Percentiles rank a stretch among this genome's conserved stretches.
phyloP scores from a whole-genome alignment of 306 rosid species.

The Styphnolobium japonicum region DNA sequence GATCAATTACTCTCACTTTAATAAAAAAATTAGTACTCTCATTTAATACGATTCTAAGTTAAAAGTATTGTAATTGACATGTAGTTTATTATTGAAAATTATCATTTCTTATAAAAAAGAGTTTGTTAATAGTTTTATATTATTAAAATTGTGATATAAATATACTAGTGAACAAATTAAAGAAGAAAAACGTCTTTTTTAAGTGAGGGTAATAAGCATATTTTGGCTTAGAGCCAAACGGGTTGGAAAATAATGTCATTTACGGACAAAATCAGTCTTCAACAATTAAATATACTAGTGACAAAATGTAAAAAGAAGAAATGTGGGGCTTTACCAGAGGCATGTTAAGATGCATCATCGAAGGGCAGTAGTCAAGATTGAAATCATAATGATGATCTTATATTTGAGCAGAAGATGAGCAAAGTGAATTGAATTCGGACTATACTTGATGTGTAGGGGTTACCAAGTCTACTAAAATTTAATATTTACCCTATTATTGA shows the following conservation, averaged over 20 bases:
- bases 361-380: constrained; percentile 19
- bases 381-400: constrained; percentile 17
- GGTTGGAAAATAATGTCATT: not conserved
- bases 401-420: not conserved
- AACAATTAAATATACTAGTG: not conserved
- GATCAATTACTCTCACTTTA: too few relatives aligned
- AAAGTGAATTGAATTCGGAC: not conserved
- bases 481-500: constrained; percentile 20
- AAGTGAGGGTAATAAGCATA: not conserved
- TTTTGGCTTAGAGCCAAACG: not conserved
- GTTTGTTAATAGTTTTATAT: too few relatives aligned
- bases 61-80: too few relatives aligned
- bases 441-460: not conserved
- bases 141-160: too few relatives aligned
- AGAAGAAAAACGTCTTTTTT: not conserved
- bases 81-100: too few relatives aligned
- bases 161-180: not conserved
- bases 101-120: too few relatives aligned
- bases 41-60: too few relatives aligned
- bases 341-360: constrained; percentile 25
- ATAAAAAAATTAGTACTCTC: too few relatives aligned
- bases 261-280: not conserved
- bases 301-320: constrained; percentile 16
- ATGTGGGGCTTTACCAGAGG: constrained; percentile 10
- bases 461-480: constrained; percentile 12